Base-by-base conservation (phyloP, 768 basidiomycete species). In the Calocybe cyanea region DNA sequence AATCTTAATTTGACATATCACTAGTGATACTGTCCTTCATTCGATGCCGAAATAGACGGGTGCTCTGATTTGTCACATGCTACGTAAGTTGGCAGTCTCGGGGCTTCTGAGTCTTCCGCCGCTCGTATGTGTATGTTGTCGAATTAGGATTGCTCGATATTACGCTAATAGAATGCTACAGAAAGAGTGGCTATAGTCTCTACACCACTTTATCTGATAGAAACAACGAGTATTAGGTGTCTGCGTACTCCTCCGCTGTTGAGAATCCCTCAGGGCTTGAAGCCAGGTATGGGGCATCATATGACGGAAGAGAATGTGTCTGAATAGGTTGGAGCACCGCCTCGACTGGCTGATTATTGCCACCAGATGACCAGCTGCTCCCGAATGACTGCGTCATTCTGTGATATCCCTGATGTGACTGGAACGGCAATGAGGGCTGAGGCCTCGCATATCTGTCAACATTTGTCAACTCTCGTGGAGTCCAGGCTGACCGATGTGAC, bases 181-280 rank as follows among this genome's bases (percentile, higher is more conserved):
- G 6, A 24, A n/a, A n/a, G n/a, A n/a, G n/a, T n/a, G n/a, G n/a
- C n/a, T n/a, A n/a, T n/a, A n/a, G n/a, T n/a, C n/a, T n/a, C n/a
- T n/a, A n/a, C n/a, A n/a, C n/a, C n/a, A n/a, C n/a, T 28, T 28
- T 11, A 28, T 28, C 25, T 11, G 11, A 28, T 11, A 5, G 25
- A 28, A 5, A 28, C 6, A 28, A 28, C 25, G 11, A 28, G 25
- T 11, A 28, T 50, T 56, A 73, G 49, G 69, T 58, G 25, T 73
- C 70, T 15, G 60, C 65, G 53, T 64, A 75, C 42, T 75, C 72
- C 35, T 71, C 70, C 37, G 68, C 67, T 28, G 61, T 63, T 13
- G 68, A 61, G 55, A 69, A 73, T 23, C 72, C 72, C 36, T 72
- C 73, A 44, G 72, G 65, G 43, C 67, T 70, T 17, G 72, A 65